Base-by-base conservation (phyloP, 148 eudicot species). In the Nepenthes gracilis region DNA sequence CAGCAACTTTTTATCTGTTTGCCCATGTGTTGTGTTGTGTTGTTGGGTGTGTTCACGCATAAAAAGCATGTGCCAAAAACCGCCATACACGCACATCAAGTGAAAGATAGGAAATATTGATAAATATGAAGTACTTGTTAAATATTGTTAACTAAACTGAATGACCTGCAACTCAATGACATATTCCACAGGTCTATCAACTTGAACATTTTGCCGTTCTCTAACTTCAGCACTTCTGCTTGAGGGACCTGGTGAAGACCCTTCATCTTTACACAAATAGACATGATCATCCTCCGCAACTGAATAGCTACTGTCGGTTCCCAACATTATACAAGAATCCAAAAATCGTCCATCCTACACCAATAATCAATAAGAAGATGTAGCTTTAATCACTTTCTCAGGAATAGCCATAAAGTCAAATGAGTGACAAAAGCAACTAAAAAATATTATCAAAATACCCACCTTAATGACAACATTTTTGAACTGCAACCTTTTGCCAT, bases 381-480 rank as follows among this genome's bases (percentile, higher is more conserved):
- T 23, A 45, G 34, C 14, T 55, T 56, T 11, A 33, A 47, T n/a
- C 33, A 6, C 36, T 36, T 9, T 35, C 33, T 63, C 50, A 15
- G 53, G 37, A 54, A 13, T 35, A 49, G 59, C 47, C 38, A 13
- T 6, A 33, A 33, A 36, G 40, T 6, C 10, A 11, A 11, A 11
- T 5, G 6, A 49, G 13, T 49, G n/a, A 49, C 53, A 11, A 49
- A 6, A 10, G 13, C 53, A 49, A 2, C 6, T 40, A 8, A 40
- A 40, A 40, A 33, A 15, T 35, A 35, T 14, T 51, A 61, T 53
- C 15, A 38, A 23, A 37, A 52, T 9, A 12, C 52, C 34, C 35
- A 92, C 98, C 94, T 80, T 88, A 48, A 92, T 74, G 61, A 57
- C 63, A 54, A 93, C 89, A 73, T 93, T 93, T 78, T 65, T 81